Evolutionary conservation across 2,329 filamentous ascomycete genomes (phyloP), one percentile per base, ranked within the genome.

Genomic region (Knufia fluminis): DNA sequence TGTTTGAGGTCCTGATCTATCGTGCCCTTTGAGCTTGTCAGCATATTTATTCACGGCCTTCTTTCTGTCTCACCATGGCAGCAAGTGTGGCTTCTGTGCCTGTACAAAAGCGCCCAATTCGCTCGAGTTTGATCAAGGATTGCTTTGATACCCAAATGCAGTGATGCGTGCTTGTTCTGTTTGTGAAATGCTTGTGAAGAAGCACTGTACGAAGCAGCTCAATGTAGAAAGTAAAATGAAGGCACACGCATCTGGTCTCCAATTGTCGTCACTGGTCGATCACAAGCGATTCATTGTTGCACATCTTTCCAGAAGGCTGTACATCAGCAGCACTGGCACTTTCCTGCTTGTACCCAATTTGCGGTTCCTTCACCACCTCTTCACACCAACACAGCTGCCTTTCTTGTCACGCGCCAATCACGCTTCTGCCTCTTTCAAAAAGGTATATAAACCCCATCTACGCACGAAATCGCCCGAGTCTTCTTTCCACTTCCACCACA

Each of bases 1-100:
- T 79, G 77, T 52, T 78, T 78, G 31, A 94, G 66, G 64, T 90
- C 86, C 61, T 85, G 76, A 59, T 87, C 80, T 12, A 83, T 66
- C 50, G 39, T 48, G 14, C 56, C 56, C 56, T 50, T n/a, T 17
- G 14, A n/a, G 17, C n/a, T 24, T 23, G 22, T 35, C 12, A 46
- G 24, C 24, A 3, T 14, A 22, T 17, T 14, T n/a, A 2, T 23
- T 14, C 33, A 6, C 7, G 10, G 16, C 6, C 33, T 8, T 36
- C 33, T 6, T 6, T 36, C 16, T 36, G n/a, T 14, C 33, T 36
- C 20, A 42, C 40, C 40, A 42, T 42, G 40, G 14, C n/a, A 6
- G 33, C 33, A 36, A 36, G 16, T 14, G 6, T 14, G n/a, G 33
- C 33, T 28, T 28, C 26, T 6, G 6, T 28, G 26, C 12, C 26